Evolutionary conservation across 2,329 filamentous ascomycete genomes (phyloP).

Genomic region (Penicillium sp.): DNA sequence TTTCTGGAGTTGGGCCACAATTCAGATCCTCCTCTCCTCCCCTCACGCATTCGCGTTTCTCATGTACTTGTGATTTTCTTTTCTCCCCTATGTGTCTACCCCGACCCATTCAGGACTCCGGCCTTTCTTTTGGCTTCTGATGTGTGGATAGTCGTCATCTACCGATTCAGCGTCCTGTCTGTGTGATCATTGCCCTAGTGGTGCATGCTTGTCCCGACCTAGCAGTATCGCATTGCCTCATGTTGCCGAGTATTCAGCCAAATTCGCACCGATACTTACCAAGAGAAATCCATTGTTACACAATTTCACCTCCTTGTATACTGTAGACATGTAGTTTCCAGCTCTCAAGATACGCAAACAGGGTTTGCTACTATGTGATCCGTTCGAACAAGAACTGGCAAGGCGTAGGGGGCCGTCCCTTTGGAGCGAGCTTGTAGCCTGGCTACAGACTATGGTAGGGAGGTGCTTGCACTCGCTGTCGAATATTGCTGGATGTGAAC

Average conservation of each 20-base stretch:
- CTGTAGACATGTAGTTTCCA: not conserved
- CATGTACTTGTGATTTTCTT: not conserved
- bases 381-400: no score
- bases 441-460: no score
- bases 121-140: not conserved
- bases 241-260: constrained; percentile 2
- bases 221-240: constrained; percentile 1
- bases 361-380: not conserved
- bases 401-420: no score
- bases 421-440: no score
- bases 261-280: not conserved
- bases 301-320: not conserved
- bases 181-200: not conserved
- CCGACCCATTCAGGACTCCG: not conserved
- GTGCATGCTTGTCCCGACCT: constrained; percentile 6
- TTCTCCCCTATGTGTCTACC: not conserved
- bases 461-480: no score
- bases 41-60: constrained; percentile 3
- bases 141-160: constrained; percentile 4
- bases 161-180: constrained; percentile 2
- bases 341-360: not conserved
- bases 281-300: constrained; percentile 7
- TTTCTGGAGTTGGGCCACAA: not conserved
- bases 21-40: not conserved
- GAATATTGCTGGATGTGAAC: no score